Evolutionary conservation across 164 flowering plant genomes (phyloP).

Genomic region (Aristolochia contorta): DNA sequence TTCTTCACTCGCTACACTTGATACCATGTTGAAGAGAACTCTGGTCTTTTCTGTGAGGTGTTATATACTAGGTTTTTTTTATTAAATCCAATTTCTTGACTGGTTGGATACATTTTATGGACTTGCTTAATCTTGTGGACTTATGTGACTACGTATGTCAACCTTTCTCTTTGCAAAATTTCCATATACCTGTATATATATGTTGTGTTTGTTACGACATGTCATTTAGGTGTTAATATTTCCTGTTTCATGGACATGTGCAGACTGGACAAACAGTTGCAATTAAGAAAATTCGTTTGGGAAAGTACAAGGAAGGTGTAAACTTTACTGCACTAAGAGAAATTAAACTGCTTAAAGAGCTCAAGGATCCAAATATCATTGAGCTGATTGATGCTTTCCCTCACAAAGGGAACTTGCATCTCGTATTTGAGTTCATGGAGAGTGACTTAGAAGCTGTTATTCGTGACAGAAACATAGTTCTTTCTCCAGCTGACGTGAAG

Average conservation of each 20-base stretch:
- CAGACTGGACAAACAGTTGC: constrained; percentile 88
- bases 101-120: too few species aligned
- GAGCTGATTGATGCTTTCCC: constrained; percentile 93
- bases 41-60: too few species aligned
- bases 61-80: too few species aligned
- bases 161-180: too few species aligned
- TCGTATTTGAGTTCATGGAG: constrained; percentile 97
- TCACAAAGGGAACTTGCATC: constrained; percentile 89
- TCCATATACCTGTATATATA: too few species aligned
- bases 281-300: constrained; percentile 88
- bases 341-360: constrained; percentile 89
- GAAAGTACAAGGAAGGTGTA: constrained; percentile 92
- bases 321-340: constrained; percentile 93
- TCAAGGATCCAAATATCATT: constrained; percentile 81
- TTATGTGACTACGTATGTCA: too few species aligned
- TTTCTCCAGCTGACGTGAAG: constrained; percentile 87
- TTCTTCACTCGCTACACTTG: too few species aligned
- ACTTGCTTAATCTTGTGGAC: too few species aligned
- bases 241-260: constrained; percentile 7
- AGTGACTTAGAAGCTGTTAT: constrained; percentile 95
- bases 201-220: too few species aligned
- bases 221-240: background rate
- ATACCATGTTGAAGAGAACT: too few species aligned
- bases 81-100: too few species aligned
- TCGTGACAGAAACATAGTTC: constrained; percentile 80